A percentile compares a stretch with the other conserved stretches of the same genome.
These are phyloP conservation scores for Rhododendron kiyosumense DNA, from an alignment of 148 eudicot genomes.

Conservation along the genomic window DNA sequence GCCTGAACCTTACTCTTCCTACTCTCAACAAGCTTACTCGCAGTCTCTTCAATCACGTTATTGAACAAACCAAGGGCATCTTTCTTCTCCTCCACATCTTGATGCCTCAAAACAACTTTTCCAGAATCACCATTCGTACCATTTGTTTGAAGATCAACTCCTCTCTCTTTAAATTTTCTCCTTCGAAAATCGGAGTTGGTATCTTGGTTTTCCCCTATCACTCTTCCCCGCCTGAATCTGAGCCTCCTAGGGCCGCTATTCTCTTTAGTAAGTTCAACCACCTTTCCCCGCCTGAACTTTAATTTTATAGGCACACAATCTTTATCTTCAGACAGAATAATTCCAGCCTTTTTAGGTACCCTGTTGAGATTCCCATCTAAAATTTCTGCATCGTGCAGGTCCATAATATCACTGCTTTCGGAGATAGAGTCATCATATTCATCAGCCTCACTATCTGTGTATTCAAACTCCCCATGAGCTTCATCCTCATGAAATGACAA, in stretches of 20 bases:
- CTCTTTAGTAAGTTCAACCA: slow-evolving; percentile 45
- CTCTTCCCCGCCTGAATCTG: slow-evolving; percentile 39
- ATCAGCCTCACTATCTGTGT: slow-evolving; percentile 36
- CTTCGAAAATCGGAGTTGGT: slow-evolving; percentile 18
- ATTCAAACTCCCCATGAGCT: slow-evolving; percentile 28
- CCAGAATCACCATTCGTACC: slow-evolving; percentile 19
- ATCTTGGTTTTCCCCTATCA: slow-evolving; percentile 27
- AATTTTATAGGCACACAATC: slow-evolving; percentile 30
- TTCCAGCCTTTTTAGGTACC: slow-evolving; percentile 13
- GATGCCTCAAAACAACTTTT: slow-evolving; percentile 74
- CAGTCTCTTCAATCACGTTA: slow-evolving; percentile 88
- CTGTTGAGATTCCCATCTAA: slow-evolving; percentile 14
- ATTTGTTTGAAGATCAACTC: slow-evolving; percentile 12
- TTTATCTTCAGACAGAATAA: slow-evolving; percentile 22
- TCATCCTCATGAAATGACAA: slow-evolving; percentile 40
- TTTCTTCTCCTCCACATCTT: slow-evolving; percentile 64
- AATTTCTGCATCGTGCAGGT: slow-evolving; percentile 7
- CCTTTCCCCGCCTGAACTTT: slow-evolving; percentile 67
- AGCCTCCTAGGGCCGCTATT: slow-evolving; percentile 38
- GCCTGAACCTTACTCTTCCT: slow-evolving; percentile 94
- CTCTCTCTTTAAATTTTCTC: slow-evolving; percentile 33
- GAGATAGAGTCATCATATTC: slow-evolving; percentile 33
- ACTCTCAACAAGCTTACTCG: slow-evolving; percentile 69
- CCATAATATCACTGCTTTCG: slow-evolving; percentile 12
- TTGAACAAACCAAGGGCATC: slow-evolving; percentile 61